Conservation (phyloP, 2,329 filamentous ascomycete genomes). For the Cryphonectria japonica region DNA sequence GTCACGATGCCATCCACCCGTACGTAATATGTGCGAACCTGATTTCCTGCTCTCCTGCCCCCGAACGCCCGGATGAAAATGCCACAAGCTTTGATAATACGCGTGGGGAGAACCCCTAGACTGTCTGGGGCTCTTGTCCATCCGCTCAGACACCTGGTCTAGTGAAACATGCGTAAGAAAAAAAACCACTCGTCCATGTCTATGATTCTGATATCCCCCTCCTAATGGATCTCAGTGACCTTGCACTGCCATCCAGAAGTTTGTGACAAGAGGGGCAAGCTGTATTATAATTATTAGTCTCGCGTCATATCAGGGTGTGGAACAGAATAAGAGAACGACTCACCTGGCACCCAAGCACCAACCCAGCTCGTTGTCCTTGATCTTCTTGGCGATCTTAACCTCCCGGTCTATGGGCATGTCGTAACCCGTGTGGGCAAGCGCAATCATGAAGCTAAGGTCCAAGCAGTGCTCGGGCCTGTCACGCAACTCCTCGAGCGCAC, state of each 20-base stretch:
- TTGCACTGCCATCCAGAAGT: conserved; percentile 90
- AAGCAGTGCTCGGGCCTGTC: conserved; percentile 89
- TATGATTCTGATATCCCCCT: conserved; percentile 31
- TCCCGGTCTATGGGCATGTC: conserved; percentile 97
- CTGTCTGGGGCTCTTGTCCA: not conserved
- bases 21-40: not conserved
- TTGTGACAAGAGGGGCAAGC: conserved; percentile 80
- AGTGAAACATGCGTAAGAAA: conserved; percentile 3
- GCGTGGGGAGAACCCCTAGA: not conserved
- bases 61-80: conserved; percentile 17
- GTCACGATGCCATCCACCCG: not conserved
- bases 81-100: conserved; percentile 8
- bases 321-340: conserved; percentile 39
- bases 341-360: conserved; percentile 98
- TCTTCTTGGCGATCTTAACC: conserved; percentile 98
- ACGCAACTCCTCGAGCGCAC: conserved; percentile 77
- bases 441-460: conserved; percentile 96
- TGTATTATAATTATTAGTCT: conserved; percentile 41
- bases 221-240: conserved; percentile 72
- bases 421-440: conserved; percentile 90
- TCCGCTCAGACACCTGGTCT: conserved; percentile 4
- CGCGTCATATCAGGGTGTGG: not conserved
- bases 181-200: conserved; percentile 30
- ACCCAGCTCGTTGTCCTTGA: conserved; percentile 93
- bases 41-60: conserved; percentile 1